phyloP scores from a whole-genome alignment of 495 filamentous ascomycete species.

The Rhizodiscina lignyota region DNA sequence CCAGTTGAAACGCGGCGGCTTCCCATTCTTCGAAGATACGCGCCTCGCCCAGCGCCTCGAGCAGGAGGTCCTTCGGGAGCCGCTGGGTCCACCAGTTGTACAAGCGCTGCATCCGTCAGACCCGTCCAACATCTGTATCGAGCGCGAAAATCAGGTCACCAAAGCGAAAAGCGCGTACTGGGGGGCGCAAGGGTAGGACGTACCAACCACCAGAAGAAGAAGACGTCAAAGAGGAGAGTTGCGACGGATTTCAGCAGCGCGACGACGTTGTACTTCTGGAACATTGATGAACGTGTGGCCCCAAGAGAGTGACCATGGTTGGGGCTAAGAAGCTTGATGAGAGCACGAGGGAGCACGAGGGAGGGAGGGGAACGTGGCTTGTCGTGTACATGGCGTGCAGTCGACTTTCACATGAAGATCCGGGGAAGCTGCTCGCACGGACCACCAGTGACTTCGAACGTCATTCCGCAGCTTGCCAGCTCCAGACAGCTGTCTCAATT shows the following conservation, averaged over 20 bases:
- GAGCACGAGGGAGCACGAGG: no score
- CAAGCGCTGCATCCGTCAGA: conserved; percentile 36
- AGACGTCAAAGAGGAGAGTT: conserved; percentile 16
- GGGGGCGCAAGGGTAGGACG: conserved; percentile 1
- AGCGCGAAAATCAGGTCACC: background rate
- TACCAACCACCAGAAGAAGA: conserved; percentile 22
- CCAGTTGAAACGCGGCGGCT: conserved; percentile 59
- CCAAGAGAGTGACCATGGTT: no score
- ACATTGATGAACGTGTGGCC: background rate
- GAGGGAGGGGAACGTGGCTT: no score
- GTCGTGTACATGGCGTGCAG: no score
- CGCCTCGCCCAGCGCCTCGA: conserved; percentile 43
- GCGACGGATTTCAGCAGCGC: conserved; percentile 9
- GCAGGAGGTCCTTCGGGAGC: conserved; percentile 33
- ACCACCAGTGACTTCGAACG: no score
- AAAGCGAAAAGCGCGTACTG: background rate
- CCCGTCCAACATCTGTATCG: conserved; percentile 2
- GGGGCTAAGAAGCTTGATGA: conserved; percentile 1
- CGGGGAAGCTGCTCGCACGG: no score
- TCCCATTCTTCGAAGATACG: conserved; percentile 71
- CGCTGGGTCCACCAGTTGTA: conserved; percentile 37
- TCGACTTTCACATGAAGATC: no score
- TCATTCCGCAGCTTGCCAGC: no score
- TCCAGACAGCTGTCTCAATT: no score
- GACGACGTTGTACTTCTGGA: conserved; percentile 2